A percentile compares a stretch with the other conserved stretches of the same genome.
Evolutionary conservation across 192 early-diverging fungal genomes (phyloP).

Genomic region (Obelidium mucronatum): DNA sequence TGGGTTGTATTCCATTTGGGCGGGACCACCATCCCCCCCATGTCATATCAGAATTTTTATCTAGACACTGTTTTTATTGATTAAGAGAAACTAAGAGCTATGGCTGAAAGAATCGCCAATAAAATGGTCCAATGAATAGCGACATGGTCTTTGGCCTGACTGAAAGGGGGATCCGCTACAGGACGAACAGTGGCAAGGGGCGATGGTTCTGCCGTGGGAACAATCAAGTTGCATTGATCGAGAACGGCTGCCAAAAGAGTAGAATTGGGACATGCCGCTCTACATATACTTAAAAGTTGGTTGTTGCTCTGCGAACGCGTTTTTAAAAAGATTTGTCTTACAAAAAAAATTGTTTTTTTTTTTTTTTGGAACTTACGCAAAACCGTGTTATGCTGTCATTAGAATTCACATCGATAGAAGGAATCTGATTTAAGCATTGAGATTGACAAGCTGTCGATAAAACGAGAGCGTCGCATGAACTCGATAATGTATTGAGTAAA

Average conservation of each 20-base stretch:
- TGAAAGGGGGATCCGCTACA: too few species aligned
- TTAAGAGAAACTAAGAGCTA: neutral
- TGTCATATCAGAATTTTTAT: too few species aligned
- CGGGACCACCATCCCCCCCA: too few species aligned
- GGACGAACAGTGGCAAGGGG: neutral
- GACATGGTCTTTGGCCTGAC: neutral
- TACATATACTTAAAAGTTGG: neutral
- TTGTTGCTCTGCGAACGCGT: neutral
- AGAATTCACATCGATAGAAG: neutral
- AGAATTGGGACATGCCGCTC: neutral
- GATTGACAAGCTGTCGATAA: neutral
- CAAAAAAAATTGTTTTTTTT: too few species aligned
- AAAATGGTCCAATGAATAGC: neutral
- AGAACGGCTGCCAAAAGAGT: neutral
- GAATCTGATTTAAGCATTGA: neutral
- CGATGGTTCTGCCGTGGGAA: neutral
- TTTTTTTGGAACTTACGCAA: slow-evolving; percentile 8
- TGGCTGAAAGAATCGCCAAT: neutral
- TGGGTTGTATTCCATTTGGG: too few species aligned
- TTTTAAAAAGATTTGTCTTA: too few species aligned
- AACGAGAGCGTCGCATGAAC: neutral
- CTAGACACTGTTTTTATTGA: too few species aligned
- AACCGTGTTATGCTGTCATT: neutral
- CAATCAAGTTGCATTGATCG: neutral
- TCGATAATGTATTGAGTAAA: neutral